Percentiles rank a stretch among this genome's conserved stretches.
phyloP scores from a whole-genome alignment of 2,329 filamentous ascomycete species.

The Talaromyces sp. region DNA sequence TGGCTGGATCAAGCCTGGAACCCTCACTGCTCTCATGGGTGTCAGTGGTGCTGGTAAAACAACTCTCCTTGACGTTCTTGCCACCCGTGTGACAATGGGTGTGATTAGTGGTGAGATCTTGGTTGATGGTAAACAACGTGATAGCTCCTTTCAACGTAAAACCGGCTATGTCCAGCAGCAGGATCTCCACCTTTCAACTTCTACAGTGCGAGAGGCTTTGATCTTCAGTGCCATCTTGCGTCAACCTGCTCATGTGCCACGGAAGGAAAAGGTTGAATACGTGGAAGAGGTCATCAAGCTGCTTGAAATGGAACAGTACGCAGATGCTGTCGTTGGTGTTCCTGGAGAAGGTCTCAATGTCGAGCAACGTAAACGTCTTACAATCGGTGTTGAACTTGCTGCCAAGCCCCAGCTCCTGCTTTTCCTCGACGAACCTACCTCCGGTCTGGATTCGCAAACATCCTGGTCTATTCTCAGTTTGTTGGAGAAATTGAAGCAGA shows the following conservation, averaged over 20 bases:
- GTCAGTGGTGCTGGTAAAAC: slow-evolving; percentile 93
- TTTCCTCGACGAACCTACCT: slow-evolving; percentile 93
- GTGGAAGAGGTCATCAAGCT: slow-evolving; percentile 88
- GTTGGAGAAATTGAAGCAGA: slow-evolving; percentile 82
- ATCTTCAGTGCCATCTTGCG: slow-evolving; percentile 80
- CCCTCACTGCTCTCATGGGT: slow-evolving; percentile 82
- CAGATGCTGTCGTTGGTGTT: slow-evolving; percentile 85
- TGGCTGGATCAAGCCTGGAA: slow-evolving; percentile 91
- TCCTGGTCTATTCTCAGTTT: slow-evolving; percentile 89
- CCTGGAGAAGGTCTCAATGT: slow-evolving; percentile 70
- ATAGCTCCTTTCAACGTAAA: slow-evolving; percentile 82
- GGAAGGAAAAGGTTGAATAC: slow-evolving; percentile 75
- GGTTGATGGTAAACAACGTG: slow-evolving; percentile 69
- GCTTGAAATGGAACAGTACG: slow-evolving; percentile 83
- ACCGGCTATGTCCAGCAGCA: slow-evolving; percentile 91
- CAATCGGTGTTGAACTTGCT: slow-evolving; percentile 92
- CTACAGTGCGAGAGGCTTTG: slow-evolving; percentile 82
- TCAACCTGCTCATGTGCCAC: slow-evolving; percentile 69
- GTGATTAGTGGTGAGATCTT: slow-evolving; percentile 83
- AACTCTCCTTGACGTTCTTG: slow-evolving; percentile 79
- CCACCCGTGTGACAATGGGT: slow-evolving; percentile 81
- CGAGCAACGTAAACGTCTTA: slow-evolving; percentile 69
- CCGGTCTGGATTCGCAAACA: slow-evolving; percentile 86
- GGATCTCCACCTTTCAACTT: slow-evolving; percentile 78
- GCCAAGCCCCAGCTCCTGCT: slow-evolving; percentile 85